These are phyloP conservation scores for Phytophthora pistaciae DNA, from an alignment of 352 stramenopile species.

Conservation along the genomic window DNA sequence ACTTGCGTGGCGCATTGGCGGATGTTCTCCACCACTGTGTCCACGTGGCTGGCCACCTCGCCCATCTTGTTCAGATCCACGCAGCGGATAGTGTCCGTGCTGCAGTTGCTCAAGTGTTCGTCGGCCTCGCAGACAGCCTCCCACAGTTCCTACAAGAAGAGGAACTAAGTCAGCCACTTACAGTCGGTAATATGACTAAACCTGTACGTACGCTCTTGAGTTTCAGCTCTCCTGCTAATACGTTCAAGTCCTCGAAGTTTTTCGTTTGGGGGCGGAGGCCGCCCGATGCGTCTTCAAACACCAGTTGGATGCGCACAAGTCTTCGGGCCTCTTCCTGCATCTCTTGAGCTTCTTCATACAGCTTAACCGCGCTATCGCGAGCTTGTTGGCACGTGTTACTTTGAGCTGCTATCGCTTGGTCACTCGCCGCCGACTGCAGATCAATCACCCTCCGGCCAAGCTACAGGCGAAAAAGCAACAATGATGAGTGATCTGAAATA, in stretches of 20 bases:
- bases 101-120: constrained; percentile 47
- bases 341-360: constrained; percentile 40
- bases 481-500: neutral
- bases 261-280: constrained; percentile 35
- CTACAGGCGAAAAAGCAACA: neutral
- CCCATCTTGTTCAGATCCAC: constrained; percentile 59
- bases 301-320: constrained; percentile 47
- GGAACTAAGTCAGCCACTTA: neutral
- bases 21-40: constrained; percentile 33
- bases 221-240: constrained; percentile 47
- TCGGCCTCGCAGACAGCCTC: constrained; percentile 58
- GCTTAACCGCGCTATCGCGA: constrained; percentile 23
- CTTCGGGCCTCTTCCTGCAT: constrained; percentile 35
- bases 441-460: constrained; percentile 25
- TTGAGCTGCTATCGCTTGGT: constrained; percentile 42
- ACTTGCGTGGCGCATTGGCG: constrained; percentile 15
- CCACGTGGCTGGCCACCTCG: constrained; percentile 23
- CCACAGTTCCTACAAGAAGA: constrained; percentile 56
- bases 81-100: constrained; percentile 45
- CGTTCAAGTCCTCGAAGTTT: constrained; percentile 48
- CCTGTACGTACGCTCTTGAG: constrained; percentile 55
- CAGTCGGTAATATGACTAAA: neutral
- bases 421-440: constrained; percentile 39
- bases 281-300: constrained; percentile 51
- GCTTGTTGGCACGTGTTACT: constrained; percentile 46